A percentile compares a stretch with the other conserved stretches of the same genome.
Evolutionary conservation across 805 yeast genomes (phyloP).

Genomic region (Sugiyamaella qingdaonensis): DNA sequence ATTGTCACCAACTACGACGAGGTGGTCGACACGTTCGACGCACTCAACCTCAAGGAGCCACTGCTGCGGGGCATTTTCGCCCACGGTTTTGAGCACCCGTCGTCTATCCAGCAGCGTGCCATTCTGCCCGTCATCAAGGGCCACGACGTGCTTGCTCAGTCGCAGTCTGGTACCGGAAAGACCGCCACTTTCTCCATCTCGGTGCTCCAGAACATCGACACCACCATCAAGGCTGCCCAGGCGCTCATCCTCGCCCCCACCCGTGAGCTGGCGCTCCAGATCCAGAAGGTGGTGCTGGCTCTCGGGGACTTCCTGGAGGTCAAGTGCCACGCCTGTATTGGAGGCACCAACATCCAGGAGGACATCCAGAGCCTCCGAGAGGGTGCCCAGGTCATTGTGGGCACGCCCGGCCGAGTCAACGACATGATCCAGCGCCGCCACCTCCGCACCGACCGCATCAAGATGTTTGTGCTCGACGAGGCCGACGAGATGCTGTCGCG

Average conservation of each 20-base stretch:
- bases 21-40: slow-evolving; percentile 71
- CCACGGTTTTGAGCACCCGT: slow-evolving; percentile 93
- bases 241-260: slow-evolving; percentile 93
- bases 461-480: slow-evolving; percentile 90
- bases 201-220: slow-evolving; percentile 80
- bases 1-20: slow-evolving; percentile 97
- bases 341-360: slow-evolving; percentile 81
- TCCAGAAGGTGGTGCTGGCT: slow-evolving; percentile 79
- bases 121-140: slow-evolving; percentile 92
- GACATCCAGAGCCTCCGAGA: slow-evolving; percentile 70
- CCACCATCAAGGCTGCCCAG: slow-evolving; percentile 69
- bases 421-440: slow-evolving; percentile 87
- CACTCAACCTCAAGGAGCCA: slow-evolving; percentile 65
- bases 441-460: slow-evolving; percentile 67
- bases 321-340: slow-evolving; percentile 86
- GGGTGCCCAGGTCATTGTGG: slow-evolving; percentile 90
- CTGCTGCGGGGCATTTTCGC: slow-evolving; percentile 49
- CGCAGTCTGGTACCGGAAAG: slow-evolving; percentile 99
- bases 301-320: slow-evolving; percentile 86
- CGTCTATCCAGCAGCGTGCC: slow-evolving; percentile 97
- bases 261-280: slow-evolving; percentile 92
- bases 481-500: slow-evolving; percentile 92
- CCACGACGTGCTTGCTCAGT: slow-evolving; percentile 95
- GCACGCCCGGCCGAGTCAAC: slow-evolving; percentile 93
- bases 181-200: slow-evolving; percentile 97